Percentiles rank a stretch among this genome's conserved stretches.
phyloP scores from a whole-genome alignment of 108 stramenopile genomes.

The Epithemia pelagica region DNA sequence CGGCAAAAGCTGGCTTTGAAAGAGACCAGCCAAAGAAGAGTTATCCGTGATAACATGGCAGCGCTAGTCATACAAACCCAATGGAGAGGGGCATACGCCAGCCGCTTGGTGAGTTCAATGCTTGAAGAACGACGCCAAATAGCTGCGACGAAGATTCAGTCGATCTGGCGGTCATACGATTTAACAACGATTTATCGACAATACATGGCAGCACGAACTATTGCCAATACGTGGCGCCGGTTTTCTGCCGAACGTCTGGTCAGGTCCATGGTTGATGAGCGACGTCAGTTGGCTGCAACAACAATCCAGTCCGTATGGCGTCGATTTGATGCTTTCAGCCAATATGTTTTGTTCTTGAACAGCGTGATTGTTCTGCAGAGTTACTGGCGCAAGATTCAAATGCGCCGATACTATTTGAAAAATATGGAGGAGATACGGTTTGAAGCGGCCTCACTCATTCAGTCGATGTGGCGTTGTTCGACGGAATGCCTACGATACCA shows the following conservation, averaged over 20 bases:
- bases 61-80: slow-evolving; percentile 35
- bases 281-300: slow-evolving; percentile 12
- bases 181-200: slow-evolving; percentile 66
- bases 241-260: slow-evolving; percentile 12
- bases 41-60: slow-evolving; percentile 12
- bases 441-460: slow-evolving; percentile 12
- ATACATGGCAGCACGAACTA: slow-evolving; percentile 35
- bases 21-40: not conserved
- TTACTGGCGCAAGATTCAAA: slow-evolving; percentile 9
- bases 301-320: slow-evolving; percentile 21
- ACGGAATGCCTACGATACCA: slow-evolving; percentile 2
- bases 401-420: not conserved
- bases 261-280: slow-evolving; percentile 2
- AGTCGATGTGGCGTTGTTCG: slow-evolving; percentile 11
- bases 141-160: slow-evolving; percentile 34
- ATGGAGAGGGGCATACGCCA: slow-evolving; percentile 37
- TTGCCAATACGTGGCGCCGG: not conserved
- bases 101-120: no score
- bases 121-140: no score
- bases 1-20: slow-evolving; percentile 23
- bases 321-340: slow-evolving; percentile 1
- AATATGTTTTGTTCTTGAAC: slow-evolving; percentile 9
- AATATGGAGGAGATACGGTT: not conserved
- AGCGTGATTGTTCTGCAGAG: slow-evolving; percentile 20
- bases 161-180: slow-evolving; percentile 39